A percentile compares a stretch with the other conserved stretches of the same genome.
phyloP scores from a whole-genome alignment of 1,139 yeast species.

The Eremothecium coryli region DNA sequence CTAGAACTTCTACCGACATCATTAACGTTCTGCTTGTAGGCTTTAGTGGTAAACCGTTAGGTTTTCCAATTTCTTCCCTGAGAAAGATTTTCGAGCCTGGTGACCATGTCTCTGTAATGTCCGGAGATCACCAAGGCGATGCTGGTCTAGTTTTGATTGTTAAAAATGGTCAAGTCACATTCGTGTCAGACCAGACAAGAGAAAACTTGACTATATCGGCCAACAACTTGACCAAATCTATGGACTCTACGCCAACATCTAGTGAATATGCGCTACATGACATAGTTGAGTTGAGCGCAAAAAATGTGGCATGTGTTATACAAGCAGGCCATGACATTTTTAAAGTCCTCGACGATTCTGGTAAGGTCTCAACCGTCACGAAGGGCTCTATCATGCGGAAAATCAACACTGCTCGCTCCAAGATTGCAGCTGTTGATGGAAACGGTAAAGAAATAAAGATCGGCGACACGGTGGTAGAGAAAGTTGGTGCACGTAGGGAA shows the following conservation, averaged over 20 bases:
- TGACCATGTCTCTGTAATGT: constrained; percentile 89
- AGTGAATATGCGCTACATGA: constrained; percentile 83
- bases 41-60: constrained; percentile 41
- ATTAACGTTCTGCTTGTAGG: constrained; percentile 39
- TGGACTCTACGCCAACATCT: constrained; percentile 57
- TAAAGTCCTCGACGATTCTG: constrained; percentile 76
- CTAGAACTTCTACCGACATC: constrained; percentile 39
- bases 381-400: constrained; percentile 78
- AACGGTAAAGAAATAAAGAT: constrained; percentile 76
- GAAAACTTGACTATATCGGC: constrained; percentile 89
- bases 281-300: constrained; percentile 78
- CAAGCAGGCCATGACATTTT: constrained; percentile 83
- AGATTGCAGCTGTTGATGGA: constrained; percentile 78
- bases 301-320: constrained; percentile 80
- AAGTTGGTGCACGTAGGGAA: constrained; percentile 69
- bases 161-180: constrained; percentile 75
- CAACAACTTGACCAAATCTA: constrained; percentile 71
- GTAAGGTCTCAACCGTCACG: constrained; percentile 59
- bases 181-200: constrained; percentile 80
- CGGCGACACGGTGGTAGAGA: constrained; percentile 87
- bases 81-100: constrained; percentile 84
- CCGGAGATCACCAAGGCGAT: constrained; percentile 87
- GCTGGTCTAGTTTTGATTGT: constrained; percentile 87
- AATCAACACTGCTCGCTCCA: constrained; percentile 51
- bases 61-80: constrained; percentile 70